Conservation (phyloP, 495 filamentous ascomycete species). For the Patellaria atrata region DNA sequence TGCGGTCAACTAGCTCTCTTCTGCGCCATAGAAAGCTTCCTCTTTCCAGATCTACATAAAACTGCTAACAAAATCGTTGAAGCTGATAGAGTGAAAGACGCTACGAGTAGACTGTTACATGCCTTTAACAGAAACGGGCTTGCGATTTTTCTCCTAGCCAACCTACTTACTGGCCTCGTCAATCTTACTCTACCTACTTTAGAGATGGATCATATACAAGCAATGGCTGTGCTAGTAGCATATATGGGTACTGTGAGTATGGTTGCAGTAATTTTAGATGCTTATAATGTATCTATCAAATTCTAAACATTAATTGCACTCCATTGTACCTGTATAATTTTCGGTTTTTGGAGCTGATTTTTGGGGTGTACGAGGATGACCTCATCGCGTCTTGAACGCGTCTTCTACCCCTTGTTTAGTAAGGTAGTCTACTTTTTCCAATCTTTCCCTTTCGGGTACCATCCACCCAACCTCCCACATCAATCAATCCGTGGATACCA, state of each 20-base stretch:
- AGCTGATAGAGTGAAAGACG: conserved; percentile 38
- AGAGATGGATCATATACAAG: conserved; percentile 41
- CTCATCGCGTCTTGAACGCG: too few relatives aligned
- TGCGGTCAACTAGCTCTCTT: conserved; percentile 62
- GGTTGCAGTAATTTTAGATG: conserved; percentile 57
- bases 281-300: conserved; percentile 60
- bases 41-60: conserved; percentile 59
- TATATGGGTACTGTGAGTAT: conserved; percentile 55
- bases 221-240: conserved; percentile 58
- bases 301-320: too few relatives aligned
- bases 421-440: too few relatives aligned
- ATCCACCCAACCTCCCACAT: too few relatives aligned
- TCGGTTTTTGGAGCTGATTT: too few relatives aligned
- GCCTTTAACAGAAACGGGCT: conserved; percentile 85
- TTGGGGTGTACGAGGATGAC: too few relatives aligned
- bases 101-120: conserved; percentile 62
- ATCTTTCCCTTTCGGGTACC: too few relatives aligned
- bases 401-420: too few relatives aligned
- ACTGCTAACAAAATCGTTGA: conserved; percentile 30
- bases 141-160: conserved; percentile 74
- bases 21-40: conserved; percentile 56
- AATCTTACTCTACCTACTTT: conserved; percentile 78
- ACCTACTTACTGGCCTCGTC: conserved; percentile 74
- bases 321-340: too few relatives aligned
- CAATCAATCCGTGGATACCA: too few relatives aligned